Base-by-base conservation (phyloP, 2,329 filamentous ascomycete species). In the Alternaria ethzedia region DNA sequence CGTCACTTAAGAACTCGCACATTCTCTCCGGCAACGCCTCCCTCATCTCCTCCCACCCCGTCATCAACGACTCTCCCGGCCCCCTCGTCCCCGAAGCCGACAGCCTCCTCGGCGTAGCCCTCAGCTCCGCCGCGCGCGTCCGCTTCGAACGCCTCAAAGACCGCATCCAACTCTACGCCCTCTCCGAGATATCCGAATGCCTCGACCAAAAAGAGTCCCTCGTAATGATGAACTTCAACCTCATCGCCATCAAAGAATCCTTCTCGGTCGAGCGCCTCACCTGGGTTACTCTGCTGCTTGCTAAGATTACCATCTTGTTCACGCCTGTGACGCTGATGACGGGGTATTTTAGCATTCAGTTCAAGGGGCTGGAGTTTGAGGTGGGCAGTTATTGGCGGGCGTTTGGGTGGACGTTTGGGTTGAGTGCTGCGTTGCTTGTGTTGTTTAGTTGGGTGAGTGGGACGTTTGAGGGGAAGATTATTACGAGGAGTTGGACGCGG, bases 241-340 rank as follows among this genome's bases (percentile, higher is more conserved):
- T 94, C 67, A 92, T 91, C 61, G 88, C 90, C 17, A 88, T 93
- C 72, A 92, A 91, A 75, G 90, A 93, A 77, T 91, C 90, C 0
- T 86, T 89, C 67, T 87, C 88, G 5, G 91, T 92, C 11, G 90
- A 92, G 63, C 86, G 89, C 20, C 84, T 94, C 20, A 93, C 90
- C 0, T 84, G 90, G 61, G 89, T 90, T 66, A 91, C 91, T 4
- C 88, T 92, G 5, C 81, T 94, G 6, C 83, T 94, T 11, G 90
- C 90, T 50, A 93, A 94, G 75, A 87, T 91, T 6, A 91, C 89
- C 12, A 91, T 93, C 44, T 83, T 93, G 55, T 94, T 94, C 80
- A 83, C 93, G 59, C 91, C 91, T 0, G 89, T 93, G 64, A 90
- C 86, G 68, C 85, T 93, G 52, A 89, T 93, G 87, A 92, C 90